These are phyloP conservation scores for Eucalyptus polyanthemos DNA, from an alignment of 345 rosid species.

Conservation along the genomic window DNA sequence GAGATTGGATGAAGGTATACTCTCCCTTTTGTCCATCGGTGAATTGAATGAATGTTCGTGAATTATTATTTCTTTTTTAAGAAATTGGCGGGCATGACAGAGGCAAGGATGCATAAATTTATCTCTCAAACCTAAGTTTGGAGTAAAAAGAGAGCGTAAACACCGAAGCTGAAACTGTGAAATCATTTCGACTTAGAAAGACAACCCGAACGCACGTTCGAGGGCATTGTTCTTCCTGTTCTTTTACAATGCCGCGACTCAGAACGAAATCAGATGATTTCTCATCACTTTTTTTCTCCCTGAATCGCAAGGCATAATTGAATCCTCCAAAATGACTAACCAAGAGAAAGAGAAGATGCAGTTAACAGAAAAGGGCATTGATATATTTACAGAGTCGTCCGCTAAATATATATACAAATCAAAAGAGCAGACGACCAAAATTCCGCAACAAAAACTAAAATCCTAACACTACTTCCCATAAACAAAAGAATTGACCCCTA, in stretches of 20 bases:
- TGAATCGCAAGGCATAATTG: not conserved
- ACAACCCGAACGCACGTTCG: not conserved
- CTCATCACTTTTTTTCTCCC: not conserved
- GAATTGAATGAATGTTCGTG: not conserved
- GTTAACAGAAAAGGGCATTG: not conserved
- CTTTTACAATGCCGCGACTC: not conserved
- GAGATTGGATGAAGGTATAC: not conserved
- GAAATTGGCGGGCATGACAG: not conserved
- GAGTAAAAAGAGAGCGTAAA: not conserved
- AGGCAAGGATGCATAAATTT: not conserved
- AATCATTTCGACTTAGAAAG: not conserved
- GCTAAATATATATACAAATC: conserved; percentile 16
- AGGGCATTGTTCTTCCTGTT: not conserved
- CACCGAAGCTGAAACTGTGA: not conserved
- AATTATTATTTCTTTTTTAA: not conserved
- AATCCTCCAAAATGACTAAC: not conserved
- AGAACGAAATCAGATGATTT: not conserved
- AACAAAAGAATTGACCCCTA: not conserved
- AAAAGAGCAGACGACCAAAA: conserved; percentile 2
- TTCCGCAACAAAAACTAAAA: not conserved
- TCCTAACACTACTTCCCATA: not conserved
- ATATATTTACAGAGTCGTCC: not conserved
- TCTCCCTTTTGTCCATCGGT: not conserved
- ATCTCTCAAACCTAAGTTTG: not conserved
- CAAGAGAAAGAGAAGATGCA: not conserved